Base-by-base conservation (phyloP, 2,329 filamentous ascomycete species). In the Calonectria multiphialidica region DNA sequence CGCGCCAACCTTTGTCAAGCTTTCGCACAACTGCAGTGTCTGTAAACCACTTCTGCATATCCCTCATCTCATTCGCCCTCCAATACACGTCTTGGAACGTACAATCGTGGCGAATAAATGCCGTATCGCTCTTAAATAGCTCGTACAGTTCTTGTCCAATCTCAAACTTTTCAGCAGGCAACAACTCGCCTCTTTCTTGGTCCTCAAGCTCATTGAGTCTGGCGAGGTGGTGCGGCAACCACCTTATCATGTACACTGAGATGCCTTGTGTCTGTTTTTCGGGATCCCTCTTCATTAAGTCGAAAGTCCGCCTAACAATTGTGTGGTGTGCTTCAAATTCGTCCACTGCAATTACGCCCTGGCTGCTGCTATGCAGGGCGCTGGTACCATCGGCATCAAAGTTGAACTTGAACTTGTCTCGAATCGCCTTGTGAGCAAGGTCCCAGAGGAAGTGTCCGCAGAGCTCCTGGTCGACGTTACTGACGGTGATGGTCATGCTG, bases 321-420 rank as follows among this genome's bases (percentile, higher is more conserved):
- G 53, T 25, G 21, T 57, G 53, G 7, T 57, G 53, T 2, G 53
- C 53, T 57, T 57, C 53, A 8, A 57, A 57, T 25, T 57, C 53
- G 6, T 57, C 53, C 0, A 57, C 53, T 12, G 53, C 53, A 13
- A 57, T 57, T n/a, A 37, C 33, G 18, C 53, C 53, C n/a, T 57
- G 53, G 8, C 33, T 57, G n/a, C 53, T 57, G 21, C 33, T 57
- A 21, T 57, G 33, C 12, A 57, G 33, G 35, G 53, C 18, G n/a
- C n/a, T 57, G n/a, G n/a, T 23, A 2, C 53, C 53, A 25, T 57
- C 53, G 2, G 12, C 33, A 13, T 57, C 53, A 18, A 57, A 57
- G n/a, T 57, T 57, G 33, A 57, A 57, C 53, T 57, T 57, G 53
- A 57, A 57, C n/a, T 57, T 57, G 21, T 57, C 53, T 1, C 53